Evolutionary conservation across 768 basidiomycete species (phyloP), one percentile per base, ranked within the genome.

Genomic region (Tricholoma sp.): DNA sequence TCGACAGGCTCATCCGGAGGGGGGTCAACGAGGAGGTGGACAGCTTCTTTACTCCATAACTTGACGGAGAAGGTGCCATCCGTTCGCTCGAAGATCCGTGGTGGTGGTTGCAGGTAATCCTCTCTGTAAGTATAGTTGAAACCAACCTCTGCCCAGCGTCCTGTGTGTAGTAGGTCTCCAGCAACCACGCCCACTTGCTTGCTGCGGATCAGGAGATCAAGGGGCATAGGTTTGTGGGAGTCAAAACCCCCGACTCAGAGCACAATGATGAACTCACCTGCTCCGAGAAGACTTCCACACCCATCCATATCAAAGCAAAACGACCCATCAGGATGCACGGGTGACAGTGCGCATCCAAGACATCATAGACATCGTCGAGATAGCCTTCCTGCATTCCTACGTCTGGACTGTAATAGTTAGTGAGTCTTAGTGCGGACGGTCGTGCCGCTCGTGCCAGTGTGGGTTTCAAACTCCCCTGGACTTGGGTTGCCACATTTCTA

Each of bases 31-130:
- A 59, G 55, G 39, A 59, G n/a, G n/a, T n/a, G n/a, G n/a, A n/a
- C n/a, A n/a, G n/a, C n/a, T n/a, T n/a, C 54, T 55, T 55, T 50
- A 52, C 54, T 59, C 58, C 58, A 59, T 56, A 59, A 52, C 55
- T 59, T 59, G 58, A 51, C 37, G 50, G 33, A 36, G 31, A 51
- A 51, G 28, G 33, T 51, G 50, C 50, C 50, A 18, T 51, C 58
- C 55, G 55, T 59, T 59, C 58, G 58, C 54, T 59, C 50, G 39
- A 59, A 59, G 58, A n/a, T n/a, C n/a, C n/a, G n/a, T n/a, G n/a
- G n/a, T n/a, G n/a, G n/a, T n/a, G n/a, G n/a, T n/a, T n/a, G 56
- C 33, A 51, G 32, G 17, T 59, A 59, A 59, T 59, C 58, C 58
- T 59, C 58, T 37, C 55, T 28, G 44, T 56, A 59, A 56, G 29